phyloP scores from a whole-genome alignment of 306 rosid genomes.

The Cyamopsis tetragonoloba region DNA sequence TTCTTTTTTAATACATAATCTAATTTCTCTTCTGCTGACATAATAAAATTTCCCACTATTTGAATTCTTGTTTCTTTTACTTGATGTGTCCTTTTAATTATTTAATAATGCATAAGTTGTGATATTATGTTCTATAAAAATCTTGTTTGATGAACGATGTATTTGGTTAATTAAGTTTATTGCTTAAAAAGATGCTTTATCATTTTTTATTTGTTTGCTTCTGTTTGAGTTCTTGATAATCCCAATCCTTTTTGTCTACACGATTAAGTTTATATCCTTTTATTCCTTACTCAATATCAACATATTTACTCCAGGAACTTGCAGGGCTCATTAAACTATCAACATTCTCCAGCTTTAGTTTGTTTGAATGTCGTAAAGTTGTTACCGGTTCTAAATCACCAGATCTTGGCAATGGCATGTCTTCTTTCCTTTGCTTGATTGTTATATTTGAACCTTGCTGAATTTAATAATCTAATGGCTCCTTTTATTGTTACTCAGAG shows the following conservation, averaged over 20 bases:
- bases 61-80: not conserved
- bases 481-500: slow-evolving; percentile 52
- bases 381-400: slow-evolving; percentile 75
- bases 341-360: slow-evolving; percentile 77
- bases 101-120: not conserved
- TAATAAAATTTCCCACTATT: not conserved
- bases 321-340: slow-evolving; percentile 82
- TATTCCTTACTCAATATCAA: slow-evolving; percentile 27
- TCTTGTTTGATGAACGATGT: not conserved
- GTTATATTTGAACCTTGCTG: slow-evolving; percentile 11
- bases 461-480: slow-evolving; percentile 28
- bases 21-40: not conserved
- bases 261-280: slow-evolving; percentile 1
- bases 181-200: not conserved
- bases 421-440: slow-evolving; percentile 15
- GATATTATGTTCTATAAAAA: not conserved
- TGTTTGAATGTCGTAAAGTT: slow-evolving; percentile 90
- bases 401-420: slow-evolving; percentile 77
- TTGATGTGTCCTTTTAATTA: not conserved
- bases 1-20: not conserved
- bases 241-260: not conserved
- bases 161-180: not conserved
- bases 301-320: slow-evolving; percentile 66
- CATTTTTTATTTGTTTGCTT: slow-evolving; percentile 3
- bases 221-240: slow-evolving; percentile 4